Conservation (phyloP, 257 asterid species). For the Coffea canephora region DNA sequence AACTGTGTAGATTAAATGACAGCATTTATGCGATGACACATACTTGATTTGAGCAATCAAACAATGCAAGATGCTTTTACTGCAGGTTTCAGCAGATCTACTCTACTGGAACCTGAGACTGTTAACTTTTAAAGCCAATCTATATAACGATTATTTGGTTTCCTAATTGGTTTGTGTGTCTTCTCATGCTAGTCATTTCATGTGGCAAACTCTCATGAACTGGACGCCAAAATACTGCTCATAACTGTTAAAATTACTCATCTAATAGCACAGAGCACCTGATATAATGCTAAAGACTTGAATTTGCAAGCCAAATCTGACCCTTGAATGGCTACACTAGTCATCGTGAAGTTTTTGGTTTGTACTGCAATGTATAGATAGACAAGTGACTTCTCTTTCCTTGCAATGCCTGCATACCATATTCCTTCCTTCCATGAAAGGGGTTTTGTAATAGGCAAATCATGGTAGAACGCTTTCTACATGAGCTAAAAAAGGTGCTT, state of each 20-base stretch:
- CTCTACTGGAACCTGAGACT: not conserved
- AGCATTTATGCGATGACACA: not conserved
- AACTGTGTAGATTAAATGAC: too few relatives aligned
- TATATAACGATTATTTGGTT: not conserved
- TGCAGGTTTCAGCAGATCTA: not conserved
- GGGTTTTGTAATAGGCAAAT: not conserved
- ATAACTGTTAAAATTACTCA: not conserved
- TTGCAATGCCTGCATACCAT: too few relatives aligned
- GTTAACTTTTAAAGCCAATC: not conserved
- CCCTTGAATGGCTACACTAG: not conserved
- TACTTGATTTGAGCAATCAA: not conserved
- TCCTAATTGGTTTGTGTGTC: not conserved
- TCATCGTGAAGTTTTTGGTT: not conserved
- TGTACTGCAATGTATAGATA: not conserved
- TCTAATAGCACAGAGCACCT: not conserved
- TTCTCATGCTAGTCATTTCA: not conserved
- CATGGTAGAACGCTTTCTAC: not conserved
- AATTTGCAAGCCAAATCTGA: not conserved
- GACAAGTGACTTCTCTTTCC: too few relatives aligned
- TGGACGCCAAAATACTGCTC: not conserved
- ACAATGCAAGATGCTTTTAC: not conserved
- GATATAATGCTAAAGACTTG: not conserved
- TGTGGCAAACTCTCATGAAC: not conserved
- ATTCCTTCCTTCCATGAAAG: not conserved
- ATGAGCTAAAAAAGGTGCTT: not conserved